Conservation (phyloP, 108 stramenopile genomes). For the Bacterosira constricta region DNA sequence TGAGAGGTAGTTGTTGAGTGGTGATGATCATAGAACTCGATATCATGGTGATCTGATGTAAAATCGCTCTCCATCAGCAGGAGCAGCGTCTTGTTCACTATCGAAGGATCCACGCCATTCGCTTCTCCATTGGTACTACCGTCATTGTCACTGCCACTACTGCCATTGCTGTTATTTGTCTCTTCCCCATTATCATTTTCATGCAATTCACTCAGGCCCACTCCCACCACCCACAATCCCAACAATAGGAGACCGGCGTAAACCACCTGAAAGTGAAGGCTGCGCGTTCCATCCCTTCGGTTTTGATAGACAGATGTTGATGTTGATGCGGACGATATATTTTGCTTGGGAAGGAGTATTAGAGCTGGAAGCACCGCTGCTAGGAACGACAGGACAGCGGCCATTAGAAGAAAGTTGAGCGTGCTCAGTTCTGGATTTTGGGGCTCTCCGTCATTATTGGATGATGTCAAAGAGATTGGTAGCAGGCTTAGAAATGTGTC, state of each 20-base stretch:
- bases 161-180: slow-evolving; percentile 9
- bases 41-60: not conserved
- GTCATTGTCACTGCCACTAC: slow-evolving; percentile 1
- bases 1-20: not conserved
- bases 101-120: slow-evolving; percentile 1
- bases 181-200: slow-evolving; percentile 9
- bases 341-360: slow-evolving; percentile 59
- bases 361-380: slow-evolving; percentile 66
- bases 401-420: slow-evolving; percentile 84
- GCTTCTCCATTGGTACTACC: slow-evolving; percentile 3
- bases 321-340: slow-evolving; percentile 24
- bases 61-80: not conserved
- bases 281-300: slow-evolving; percentile 62
- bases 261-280: slow-evolving; percentile 67
- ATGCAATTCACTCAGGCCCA: slow-evolving; percentile 46
- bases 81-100: not conserved
- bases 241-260: slow-evolving; percentile 65
- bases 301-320: slow-evolving; percentile 13
- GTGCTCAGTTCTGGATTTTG: slow-evolving; percentile 27
- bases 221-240: slow-evolving; percentile 65
- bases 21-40: no score
- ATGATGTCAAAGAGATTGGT: no score
- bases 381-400: slow-evolving; percentile 62
- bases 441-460: not conserved
- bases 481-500: no score